These are phyloP conservation scores for Tolypocladium pustulatum DNA, from an alignment of 2,329 filamentous ascomycete genomes.

Conservation along the genomic window DNA sequence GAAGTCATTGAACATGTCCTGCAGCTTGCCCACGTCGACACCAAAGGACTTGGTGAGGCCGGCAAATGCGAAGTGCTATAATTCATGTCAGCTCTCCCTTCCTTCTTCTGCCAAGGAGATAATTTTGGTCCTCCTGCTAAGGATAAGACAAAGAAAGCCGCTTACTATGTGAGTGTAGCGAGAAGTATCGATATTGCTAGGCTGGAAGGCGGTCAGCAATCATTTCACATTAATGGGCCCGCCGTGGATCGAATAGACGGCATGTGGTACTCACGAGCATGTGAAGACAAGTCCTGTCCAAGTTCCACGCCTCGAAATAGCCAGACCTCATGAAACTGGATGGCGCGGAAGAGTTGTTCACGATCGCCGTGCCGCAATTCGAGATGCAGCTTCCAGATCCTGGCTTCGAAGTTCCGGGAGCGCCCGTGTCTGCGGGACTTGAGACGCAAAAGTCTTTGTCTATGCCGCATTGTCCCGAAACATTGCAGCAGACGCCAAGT, in stretches of 20 bases:
- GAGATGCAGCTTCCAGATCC: conserved; percentile 17
- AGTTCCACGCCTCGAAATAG: conserved; percentile 9
- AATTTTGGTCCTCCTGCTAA: too few relatives aligned
- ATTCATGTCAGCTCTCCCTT: neutral
- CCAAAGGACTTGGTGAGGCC: conserved; percentile 12
- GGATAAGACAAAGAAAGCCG: neutral
- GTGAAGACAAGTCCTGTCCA: conserved; percentile 1
- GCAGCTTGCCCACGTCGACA: conserved; percentile 6
- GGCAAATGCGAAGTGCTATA: conserved; percentile 24
- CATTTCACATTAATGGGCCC: neutral
- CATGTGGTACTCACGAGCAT: neutral
- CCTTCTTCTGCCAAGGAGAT: neutral
- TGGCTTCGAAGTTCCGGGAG: conserved; percentile 23
- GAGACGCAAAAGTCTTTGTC: conserved; percentile 26
- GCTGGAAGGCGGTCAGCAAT: neutral
- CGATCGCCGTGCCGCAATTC: conserved; percentile 15
- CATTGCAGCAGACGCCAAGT: conserved; percentile 17
- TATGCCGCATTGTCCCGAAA: conserved; percentile 31
- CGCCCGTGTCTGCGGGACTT: conserved; percentile 15
- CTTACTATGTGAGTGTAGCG: conserved; percentile 17
- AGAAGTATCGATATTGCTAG: conserved; percentile 4
- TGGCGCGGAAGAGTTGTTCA: conserved; percentile 6
- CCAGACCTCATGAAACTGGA: conserved; percentile 6
- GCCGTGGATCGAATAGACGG: neutral
- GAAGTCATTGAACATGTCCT: conserved; percentile 12